phyloP scores from a whole-genome alignment of 1,284 basidiomycete genomes.

The Fistulina hepatica region DNA sequence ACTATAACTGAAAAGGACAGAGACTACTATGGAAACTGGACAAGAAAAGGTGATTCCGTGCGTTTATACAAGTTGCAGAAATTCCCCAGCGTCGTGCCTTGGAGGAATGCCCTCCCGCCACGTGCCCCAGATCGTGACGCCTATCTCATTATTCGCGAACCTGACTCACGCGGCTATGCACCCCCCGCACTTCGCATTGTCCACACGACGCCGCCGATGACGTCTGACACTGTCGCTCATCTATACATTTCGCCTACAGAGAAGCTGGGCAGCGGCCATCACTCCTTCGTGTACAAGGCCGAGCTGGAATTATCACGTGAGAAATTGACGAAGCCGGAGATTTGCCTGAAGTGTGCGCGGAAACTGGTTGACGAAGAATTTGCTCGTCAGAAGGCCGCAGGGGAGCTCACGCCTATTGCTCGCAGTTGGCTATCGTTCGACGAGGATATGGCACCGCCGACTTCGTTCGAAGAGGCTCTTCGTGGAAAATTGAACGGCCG shows the following conservation, averaged over 20 bases:
- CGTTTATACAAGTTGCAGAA: conserved; percentile 15
- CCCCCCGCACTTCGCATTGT: conserved; percentile 18
- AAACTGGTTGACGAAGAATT: neutral
- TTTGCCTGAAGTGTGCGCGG: neutral
- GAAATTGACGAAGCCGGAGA: conserved; percentile 13
- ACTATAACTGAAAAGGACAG: conserved; percentile 6
- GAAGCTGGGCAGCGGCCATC: conserved; percentile 26
- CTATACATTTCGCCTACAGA: conserved; percentile 29
- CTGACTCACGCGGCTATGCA: conserved; percentile 2
- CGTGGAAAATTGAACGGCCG: too few species aligned
- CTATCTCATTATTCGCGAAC: neutral
- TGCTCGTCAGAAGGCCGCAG: neutral
- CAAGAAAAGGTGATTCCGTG: conserved; percentile 11
- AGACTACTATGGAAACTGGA: conserved; percentile 11
- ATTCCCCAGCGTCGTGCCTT: too few species aligned
- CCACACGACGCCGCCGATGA: conserved; percentile 7
- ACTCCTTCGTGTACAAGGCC: conserved; percentile 30
- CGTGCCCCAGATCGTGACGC: too few species aligned
- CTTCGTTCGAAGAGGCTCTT: neutral
- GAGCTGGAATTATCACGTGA: conserved; percentile 34
- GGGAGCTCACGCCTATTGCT: neutral
- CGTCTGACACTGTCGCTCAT: conserved; percentile 25
- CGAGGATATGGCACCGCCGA: too few species aligned
- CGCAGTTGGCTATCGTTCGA: neutral
- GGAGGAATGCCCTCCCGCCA: too few species aligned